A percentile compares a stretch with the other conserved stretches of the same genome.
phyloP scores from a whole-genome alignment of 306 rosid species.

The Sicyos baderoa region DNA sequence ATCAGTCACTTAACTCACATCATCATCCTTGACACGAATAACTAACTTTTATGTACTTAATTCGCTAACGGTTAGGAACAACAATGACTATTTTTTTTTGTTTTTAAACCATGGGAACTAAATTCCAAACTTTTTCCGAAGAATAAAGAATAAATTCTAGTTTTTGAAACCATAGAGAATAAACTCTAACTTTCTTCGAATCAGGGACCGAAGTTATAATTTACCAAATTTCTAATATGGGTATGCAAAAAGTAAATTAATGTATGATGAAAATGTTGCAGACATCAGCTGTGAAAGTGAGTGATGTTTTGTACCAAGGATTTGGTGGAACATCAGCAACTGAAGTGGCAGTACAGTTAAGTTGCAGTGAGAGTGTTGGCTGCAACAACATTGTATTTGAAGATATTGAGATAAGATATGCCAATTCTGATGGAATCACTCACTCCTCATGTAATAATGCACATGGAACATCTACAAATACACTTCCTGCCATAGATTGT shows the following conservation, averaged over 20 bases:
- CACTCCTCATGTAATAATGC: constrained; percentile 16
- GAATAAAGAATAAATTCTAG: too few species aligned
- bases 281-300: constrained; percentile 24
- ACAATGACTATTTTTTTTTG: too few species aligned
- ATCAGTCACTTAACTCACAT: too few species aligned
- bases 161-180: too few species aligned
- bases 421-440: neutral
- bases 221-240: neutral
- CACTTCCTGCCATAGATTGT: constrained; percentile 10
- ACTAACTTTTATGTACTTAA: too few species aligned
- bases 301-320: constrained; percentile 16
- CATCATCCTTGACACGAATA: too few species aligned
- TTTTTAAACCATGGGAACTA: too few species aligned
- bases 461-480: constrained; percentile 12
- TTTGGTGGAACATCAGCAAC: constrained; percentile 22
- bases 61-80: too few species aligned
- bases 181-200: too few species aligned
- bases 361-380: constrained; percentile 11
- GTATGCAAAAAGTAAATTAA: neutral
- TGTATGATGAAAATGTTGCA: neutral
- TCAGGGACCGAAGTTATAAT: too few species aligned
- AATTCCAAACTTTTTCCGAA: too few species aligned
- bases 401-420: constrained; percentile 14
- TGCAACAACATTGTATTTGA: constrained; percentile 21
- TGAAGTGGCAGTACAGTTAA: constrained; percentile 18